phyloP scores from a whole-genome alignment of 192 early-diverging fungal species.

The Coemansia sp. region DNA sequence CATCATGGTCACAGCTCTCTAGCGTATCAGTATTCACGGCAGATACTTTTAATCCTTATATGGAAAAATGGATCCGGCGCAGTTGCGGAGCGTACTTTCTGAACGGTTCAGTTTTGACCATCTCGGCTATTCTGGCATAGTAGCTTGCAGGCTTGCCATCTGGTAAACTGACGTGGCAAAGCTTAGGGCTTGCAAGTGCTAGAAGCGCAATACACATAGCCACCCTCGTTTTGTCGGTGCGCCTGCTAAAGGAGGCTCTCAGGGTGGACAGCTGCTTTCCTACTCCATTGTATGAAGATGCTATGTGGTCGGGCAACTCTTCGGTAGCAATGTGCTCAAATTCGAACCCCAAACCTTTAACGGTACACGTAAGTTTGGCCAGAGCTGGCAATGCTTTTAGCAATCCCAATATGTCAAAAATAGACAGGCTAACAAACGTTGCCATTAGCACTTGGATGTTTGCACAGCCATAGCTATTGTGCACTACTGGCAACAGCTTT shows the following conservation, averaged over 20 bases:
- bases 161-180: background rate
- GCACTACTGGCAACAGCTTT: background rate
- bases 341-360: background rate
- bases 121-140: background rate
- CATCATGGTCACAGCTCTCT: background rate
- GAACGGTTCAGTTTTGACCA: background rate
- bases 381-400: background rate
- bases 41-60: background rate
- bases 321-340: background rate
- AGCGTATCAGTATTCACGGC: too few relatives aligned
- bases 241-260: background rate
- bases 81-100: background rate
- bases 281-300: background rate
- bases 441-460: background rate
- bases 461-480: background rate
- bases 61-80: background rate
- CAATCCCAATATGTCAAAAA: background rate
- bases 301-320: background rate
- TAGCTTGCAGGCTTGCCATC: background rate
- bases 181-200: background rate
- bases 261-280: background rate
- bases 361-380: background rate
- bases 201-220: background rate
- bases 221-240: background rate
- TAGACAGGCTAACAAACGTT: background rate